Percentiles rank a stretch among this genome's conserved stretches.
These are phyloP conservation scores for Plasmodium ovale DNA, from an alignment of 169 alveolate genomes.

Conservation along the genomic window DNA sequence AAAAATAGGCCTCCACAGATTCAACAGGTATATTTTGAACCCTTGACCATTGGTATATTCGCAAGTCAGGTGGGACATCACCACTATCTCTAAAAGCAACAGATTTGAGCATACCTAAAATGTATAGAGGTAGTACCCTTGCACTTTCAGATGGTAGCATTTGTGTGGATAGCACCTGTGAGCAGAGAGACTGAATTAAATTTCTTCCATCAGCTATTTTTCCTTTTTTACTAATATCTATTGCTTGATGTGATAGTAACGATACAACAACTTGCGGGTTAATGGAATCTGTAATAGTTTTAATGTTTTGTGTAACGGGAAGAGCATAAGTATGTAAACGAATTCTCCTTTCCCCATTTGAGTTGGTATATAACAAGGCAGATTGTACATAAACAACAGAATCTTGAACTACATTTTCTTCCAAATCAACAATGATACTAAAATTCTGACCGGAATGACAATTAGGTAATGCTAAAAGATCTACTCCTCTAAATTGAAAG, in stretches of 20 bases:
- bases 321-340: conserved; percentile 96
- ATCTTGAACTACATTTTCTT: conserved; percentile 81
- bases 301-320: conserved; percentile 92
- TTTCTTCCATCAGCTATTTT: conserved; percentile 89
- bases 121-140: conserved; percentile 79
- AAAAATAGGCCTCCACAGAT: conserved; percentile 84
- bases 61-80: conserved; percentile 84
- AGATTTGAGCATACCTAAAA: conserved; percentile 88
- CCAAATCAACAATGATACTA: conserved; percentile 91
- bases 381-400: conserved; percentile 94
- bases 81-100: conserved; percentile 87
- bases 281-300: conserved; percentile 83
- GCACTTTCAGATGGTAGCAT: conserved; percentile 76
- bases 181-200: conserved; percentile 84
- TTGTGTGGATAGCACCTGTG: conserved; percentile 81
- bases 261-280: conserved; percentile 87
- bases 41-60: conserved; percentile 88
- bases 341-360: conserved; percentile 98
- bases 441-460: conserved; percentile 92
- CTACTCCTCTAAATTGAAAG: conserved; percentile 91
- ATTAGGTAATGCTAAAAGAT: conserved; percentile 93
- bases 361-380: conserved; percentile 96
- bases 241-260: conserved; percentile 83
- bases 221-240: conserved; percentile 80
- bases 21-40: conserved; percentile 84